These are phyloP conservation scores for Trichoderma asperelloides DNA, from an alignment of 495 filamentous ascomycete genomes.

Conservation along the genomic window DNA sequence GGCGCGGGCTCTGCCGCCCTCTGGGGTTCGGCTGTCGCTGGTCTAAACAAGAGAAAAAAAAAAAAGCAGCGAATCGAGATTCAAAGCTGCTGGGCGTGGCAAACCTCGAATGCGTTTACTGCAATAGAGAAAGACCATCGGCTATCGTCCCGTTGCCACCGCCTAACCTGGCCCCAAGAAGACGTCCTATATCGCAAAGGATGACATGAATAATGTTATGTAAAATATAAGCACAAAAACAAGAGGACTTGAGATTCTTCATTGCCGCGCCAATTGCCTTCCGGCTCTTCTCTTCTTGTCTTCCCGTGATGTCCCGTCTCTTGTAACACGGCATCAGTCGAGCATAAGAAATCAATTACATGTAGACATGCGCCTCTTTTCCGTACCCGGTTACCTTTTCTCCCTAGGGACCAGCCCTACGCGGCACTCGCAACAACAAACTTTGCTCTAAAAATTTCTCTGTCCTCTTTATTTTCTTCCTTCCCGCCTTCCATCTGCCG, in stretches of 20 bases:
- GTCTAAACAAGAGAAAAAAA: background rate
- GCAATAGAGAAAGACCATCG: no score
- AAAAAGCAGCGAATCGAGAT: background rate
- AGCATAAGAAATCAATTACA: background rate
- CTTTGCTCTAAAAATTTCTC: background rate
- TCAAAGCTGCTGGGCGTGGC: background rate
- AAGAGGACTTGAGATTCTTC: background rate
- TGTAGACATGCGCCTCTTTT: background rate
- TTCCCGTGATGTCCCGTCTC: background rate
- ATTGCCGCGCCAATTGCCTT: background rate
- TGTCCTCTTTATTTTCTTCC: background rate
- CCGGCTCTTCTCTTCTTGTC: background rate
- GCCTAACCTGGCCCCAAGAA: background rate
- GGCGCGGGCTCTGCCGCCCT: background rate
- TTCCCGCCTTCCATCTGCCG: background rate
- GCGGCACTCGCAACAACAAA: background rate
- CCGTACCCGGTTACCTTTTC: background rate
- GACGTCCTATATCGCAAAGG: background rate
- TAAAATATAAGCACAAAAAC: background rate
- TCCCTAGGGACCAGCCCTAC: background rate
- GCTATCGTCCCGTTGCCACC: background rate
- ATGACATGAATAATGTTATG: background rate
- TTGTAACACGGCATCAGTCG: background rate
- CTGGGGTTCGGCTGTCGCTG: background rate
- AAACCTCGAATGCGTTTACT: background rate